Percentiles rank a stretch among this genome's conserved stretches.
Evolutionary conservation across 371 early-diverging fungal genomes (phyloP).

Genomic region (Mucor indicus): DNA sequence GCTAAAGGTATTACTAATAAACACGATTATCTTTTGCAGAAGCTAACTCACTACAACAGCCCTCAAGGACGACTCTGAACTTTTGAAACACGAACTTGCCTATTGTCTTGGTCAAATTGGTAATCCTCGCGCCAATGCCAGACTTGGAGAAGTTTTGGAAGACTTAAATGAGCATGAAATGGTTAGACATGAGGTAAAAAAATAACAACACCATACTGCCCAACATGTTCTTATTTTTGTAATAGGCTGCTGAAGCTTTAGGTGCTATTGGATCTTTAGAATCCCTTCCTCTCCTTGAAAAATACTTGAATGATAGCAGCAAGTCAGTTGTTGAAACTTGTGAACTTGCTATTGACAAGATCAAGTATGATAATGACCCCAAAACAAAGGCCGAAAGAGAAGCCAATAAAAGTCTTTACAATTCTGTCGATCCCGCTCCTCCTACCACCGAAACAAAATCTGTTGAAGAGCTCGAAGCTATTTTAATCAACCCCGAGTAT

Average conservation of each 20-base stretch:
- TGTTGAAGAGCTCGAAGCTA: slow-evolving; percentile 61
- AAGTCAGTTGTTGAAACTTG: slow-evolving; percentile 92
- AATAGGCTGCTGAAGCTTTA: slow-evolving; percentile 90
- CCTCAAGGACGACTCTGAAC: slow-evolving; percentile 84
- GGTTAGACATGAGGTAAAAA: slow-evolving; percentile 93
- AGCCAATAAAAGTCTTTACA: slow-evolving; percentile 52
- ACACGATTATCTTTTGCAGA: background rate
- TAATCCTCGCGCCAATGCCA: slow-evolving; percentile 75
- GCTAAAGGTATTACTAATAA: slow-evolving; percentile 83
- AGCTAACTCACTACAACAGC: no score
- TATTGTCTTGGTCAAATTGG: slow-evolving; percentile 99
- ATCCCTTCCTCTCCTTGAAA: slow-evolving; percentile 68
- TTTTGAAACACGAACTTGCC: slow-evolving; percentile 98
- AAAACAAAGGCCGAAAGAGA: slow-evolving; percentile 43
- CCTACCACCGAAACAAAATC: slow-evolving; percentile 59
- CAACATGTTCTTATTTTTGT: slow-evolving; percentile 18
- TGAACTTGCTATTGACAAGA: slow-evolving; percentile 89
- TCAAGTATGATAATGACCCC: slow-evolving; percentile 68
- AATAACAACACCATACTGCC: background rate
- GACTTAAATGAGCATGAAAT: slow-evolving; percentile 84
- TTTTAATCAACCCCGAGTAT: slow-evolving; percentile 68
- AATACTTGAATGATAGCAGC: slow-evolving; percentile 65
- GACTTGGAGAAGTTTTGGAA: slow-evolving; percentile 68
- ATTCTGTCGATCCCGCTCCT: slow-evolving; percentile 94
- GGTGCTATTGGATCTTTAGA: slow-evolving; percentile 86